These are phyloP conservation scores for Pterocarpus santalinus DNA, from an alignment of 306 rosid genomes.

Conservation along the genomic window DNA sequence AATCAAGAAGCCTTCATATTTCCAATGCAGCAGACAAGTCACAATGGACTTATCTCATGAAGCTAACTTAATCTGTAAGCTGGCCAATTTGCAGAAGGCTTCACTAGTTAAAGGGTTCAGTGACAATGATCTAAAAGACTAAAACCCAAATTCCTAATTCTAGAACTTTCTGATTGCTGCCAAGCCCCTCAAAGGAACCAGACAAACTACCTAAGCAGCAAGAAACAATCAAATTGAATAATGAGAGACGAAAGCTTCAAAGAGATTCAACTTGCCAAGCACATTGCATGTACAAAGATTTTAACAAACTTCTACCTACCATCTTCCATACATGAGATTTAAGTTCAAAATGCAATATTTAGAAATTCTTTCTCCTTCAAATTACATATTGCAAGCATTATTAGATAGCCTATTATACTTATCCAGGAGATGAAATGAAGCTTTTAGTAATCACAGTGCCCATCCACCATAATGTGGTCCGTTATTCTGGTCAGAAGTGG, in stretches of 20 bases:
- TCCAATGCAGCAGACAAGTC: not conserved
- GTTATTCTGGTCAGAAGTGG: conserved; percentile 57
- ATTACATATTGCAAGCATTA: conserved; percentile 48
- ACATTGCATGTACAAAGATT: conserved; percentile 50
- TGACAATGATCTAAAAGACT: not conserved
- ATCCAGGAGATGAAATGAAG: conserved; percentile 27
- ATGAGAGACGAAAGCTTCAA: conserved; percentile 28
- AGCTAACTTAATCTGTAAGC: not conserved
- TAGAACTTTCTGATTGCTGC: conserved; percentile 7
- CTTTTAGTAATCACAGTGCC: conserved; percentile 56
- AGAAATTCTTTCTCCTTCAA: conserved; percentile 34
- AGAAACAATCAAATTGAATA: conserved; percentile 25
- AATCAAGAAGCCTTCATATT: conserved; percentile 14
- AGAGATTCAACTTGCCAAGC: conserved; percentile 44
- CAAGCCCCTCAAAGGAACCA: not conserved
- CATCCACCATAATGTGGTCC: conserved; percentile 56
- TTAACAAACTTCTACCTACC: conserved; percentile 43
- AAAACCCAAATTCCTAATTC: conserved; percentile 6
- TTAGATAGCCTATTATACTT: conserved; percentile 29
- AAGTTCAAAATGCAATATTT: conserved; percentile 44
- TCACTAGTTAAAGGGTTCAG: not conserved
- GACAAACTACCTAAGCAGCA: conserved; percentile 23
- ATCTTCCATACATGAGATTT: conserved; percentile 31
- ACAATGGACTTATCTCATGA: conserved; percentile 7
- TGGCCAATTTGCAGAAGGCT: not conserved